Conservation (phyloP, 805 yeast species). For the Groenewaldozyma tartarivorans region DNA sequence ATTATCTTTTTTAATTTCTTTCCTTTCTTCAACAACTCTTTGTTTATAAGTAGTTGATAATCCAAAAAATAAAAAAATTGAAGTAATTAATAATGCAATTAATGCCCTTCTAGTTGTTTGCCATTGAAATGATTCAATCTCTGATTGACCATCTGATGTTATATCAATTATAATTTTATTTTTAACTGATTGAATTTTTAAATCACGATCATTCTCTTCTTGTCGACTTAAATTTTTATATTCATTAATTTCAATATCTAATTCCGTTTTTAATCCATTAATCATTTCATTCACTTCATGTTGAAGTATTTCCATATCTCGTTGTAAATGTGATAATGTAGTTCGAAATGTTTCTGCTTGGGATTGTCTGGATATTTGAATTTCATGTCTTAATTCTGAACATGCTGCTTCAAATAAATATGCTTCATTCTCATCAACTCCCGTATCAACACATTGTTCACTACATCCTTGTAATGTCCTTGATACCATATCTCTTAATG, state of each 20-base stretch:
- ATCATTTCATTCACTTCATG: constrained; percentile 66
- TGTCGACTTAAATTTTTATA: constrained; percentile 78
- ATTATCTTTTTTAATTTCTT: constrained; percentile 4
- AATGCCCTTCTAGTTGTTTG: constrained; percentile 84
- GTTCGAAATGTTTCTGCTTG: constrained; percentile 60
- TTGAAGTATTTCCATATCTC: constrained; percentile 60
- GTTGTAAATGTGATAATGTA: constrained; percentile 56
- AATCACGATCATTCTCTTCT: constrained; percentile 55
- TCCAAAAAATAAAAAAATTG: background rate
- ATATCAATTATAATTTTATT: constrained; percentile 78
- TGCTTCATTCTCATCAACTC: constrained; percentile 77
- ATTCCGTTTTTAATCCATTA: constrained; percentile 58
- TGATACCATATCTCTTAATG: constrained; percentile 30
- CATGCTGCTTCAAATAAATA: constrained; percentile 89
- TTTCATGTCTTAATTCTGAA: constrained; percentile 73
- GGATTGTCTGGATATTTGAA: constrained; percentile 59
- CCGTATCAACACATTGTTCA: constrained; percentile 31
- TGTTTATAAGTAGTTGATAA: background rate
- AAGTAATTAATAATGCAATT: constrained; percentile 41
- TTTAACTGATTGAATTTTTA: constrained; percentile 70
- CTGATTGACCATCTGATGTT: constrained; percentile 72
- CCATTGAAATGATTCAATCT: constrained; percentile 87
- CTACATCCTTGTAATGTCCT: constrained; percentile 26
- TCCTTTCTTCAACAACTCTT: constrained; percentile 20
- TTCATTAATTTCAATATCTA: constrained; percentile 76